A percentile compares a stretch with the other conserved stretches of the same genome.
These are phyloP conservation scores for Aspergillus campestris DNA, from an alignment of 495 filamentous ascomycete genomes.

Conservation along the genomic window DNA sequence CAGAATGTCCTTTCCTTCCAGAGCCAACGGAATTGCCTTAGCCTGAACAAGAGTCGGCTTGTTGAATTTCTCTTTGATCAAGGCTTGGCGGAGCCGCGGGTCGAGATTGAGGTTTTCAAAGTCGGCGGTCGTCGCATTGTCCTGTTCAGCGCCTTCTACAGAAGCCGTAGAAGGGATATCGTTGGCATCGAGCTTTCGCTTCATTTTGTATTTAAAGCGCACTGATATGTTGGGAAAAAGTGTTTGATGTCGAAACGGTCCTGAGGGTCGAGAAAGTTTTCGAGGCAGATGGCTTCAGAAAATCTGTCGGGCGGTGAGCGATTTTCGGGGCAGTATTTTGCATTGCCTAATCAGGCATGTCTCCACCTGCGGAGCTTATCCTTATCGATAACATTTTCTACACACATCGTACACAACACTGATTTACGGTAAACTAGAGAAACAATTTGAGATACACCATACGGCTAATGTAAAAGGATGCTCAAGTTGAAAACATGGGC, in stretches of 20 bases:
- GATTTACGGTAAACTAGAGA: too few species aligned
- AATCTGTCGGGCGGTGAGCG: slow-evolving; percentile 36
- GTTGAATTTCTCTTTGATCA: slow-evolving; percentile 74
- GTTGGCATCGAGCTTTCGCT: slow-evolving; percentile 55
- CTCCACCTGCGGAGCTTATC: slow-evolving; percentile 2
- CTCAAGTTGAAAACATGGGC: too few species aligned
- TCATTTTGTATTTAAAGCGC: slow-evolving; percentile 34
- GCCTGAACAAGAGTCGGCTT: slow-evolving; percentile 80
- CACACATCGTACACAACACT: not conserved
- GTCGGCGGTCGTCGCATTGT: slow-evolving; percentile 15
- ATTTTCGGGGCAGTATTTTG: slow-evolving; percentile 21
- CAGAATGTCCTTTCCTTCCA: slow-evolving; percentile 87
- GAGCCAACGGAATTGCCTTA: slow-evolving; percentile 77
- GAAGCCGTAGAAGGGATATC: slow-evolving; percentile 44
- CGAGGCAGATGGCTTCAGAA: slow-evolving; percentile 15
- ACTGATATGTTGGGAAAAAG: not conserved
- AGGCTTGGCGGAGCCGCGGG: slow-evolving; percentile 72
- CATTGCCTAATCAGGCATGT: not conserved
- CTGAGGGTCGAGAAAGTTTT: slow-evolving; percentile 19
- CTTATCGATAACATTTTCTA: slow-evolving; percentile 1
- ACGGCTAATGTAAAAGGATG: too few species aligned
- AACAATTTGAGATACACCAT: too few species aligned
- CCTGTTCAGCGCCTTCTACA: slow-evolving; percentile 13
- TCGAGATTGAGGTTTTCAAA: slow-evolving; percentile 63
- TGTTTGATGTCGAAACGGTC: not conserved